phyloP scores from a whole-genome alignment of 2,329 filamentous ascomycete species.

The Cordyceps farinosa region DNA sequence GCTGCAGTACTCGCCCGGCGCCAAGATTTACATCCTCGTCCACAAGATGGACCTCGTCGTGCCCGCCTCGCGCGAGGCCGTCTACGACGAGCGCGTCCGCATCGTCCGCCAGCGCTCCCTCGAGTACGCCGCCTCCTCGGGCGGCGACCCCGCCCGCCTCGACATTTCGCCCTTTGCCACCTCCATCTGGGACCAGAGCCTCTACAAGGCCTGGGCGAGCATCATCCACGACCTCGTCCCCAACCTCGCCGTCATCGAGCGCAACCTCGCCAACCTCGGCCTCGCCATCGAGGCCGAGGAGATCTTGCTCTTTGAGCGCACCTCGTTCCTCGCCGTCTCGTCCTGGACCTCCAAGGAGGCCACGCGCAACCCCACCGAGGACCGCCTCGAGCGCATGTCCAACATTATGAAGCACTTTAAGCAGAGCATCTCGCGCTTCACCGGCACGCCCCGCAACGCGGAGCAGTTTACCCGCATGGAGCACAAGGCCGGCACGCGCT shows the following conservation, averaged over 20 bases:
- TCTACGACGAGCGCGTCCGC: slow-evolving; percentile 80
- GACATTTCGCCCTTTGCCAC: slow-evolving; percentile 87
- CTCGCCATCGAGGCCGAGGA: slow-evolving; percentile 88
- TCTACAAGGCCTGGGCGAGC: slow-evolving; percentile 97
- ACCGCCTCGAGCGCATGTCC: slow-evolving; percentile 88
- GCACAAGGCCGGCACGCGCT: slow-evolving; percentile 70
- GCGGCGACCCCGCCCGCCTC: slow-evolving; percentile 40
- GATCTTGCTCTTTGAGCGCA: slow-evolving; percentile 89
- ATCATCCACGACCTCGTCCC: slow-evolving; percentile 98
- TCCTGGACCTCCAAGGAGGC: slow-evolving; percentile 78
- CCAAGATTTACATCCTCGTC: slow-evolving; percentile 89
- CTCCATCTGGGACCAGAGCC: slow-evolving; percentile 96
- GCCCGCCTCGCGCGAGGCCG: slow-evolving; percentile 68
- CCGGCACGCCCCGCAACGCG: slow-evolving; percentile 73
- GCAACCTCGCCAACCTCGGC: slow-evolving; percentile 76
- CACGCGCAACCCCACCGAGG: slow-evolving; percentile 77
- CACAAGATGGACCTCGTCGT: slow-evolving; percentile 99
- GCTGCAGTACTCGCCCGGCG: slow-evolving; percentile 73
- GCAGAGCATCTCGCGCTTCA: slow-evolving; percentile 73
- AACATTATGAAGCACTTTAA: slow-evolving; percentile 99
- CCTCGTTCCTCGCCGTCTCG: slow-evolving; percentile 94
- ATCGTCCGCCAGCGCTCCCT: slow-evolving; percentile 71
- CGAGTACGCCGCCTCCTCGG: slow-evolving; percentile 44
- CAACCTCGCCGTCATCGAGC: slow-evolving; percentile 83
- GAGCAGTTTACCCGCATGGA: slow-evolving; percentile 80